Evolutionary conservation across 1,139 yeast species (phyloP), one percentile per base, ranked within the genome.

Genomic region (Saccharomyces hybrid): DNA sequence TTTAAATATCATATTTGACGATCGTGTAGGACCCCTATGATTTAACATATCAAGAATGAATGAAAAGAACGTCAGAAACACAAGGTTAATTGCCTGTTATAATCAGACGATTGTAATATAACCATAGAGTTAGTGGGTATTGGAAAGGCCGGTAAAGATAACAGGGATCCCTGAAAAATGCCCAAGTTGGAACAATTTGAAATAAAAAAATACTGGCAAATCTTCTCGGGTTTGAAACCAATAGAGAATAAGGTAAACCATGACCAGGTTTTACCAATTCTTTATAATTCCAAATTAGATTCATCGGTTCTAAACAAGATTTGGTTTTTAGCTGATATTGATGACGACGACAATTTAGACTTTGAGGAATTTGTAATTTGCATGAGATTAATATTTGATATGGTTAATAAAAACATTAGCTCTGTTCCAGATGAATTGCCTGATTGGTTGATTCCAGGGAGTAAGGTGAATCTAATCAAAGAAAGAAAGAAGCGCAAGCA

Each of bases 291-390:
- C 38, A 86, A 90, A 61, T 79, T 93, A 56, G 80, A 82, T 53
- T 90, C 89, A 57, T 78, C 80, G 41, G 83, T 89, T 66, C 77
- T 95, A 60, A 84, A 88, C 49, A 79, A 82, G 68, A 83, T 95
- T 47, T 93, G 99, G 99, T 89, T 88, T 62, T 73, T 93, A 48
- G 86, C 96, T 14, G 99, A 93, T 70, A 89, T 93, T 54, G 99
- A 93, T 71, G 81, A 81, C 55, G 99, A 93, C 71, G 97, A 97
- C 23, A 78, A 78, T 62, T 78, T 93, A 62, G 99, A 95, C 70
- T 93, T 93, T 70, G 99, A 93, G 71, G 99, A 93, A 73, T 93
- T 93, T 71, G 93, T 98, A 69, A 89, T 93, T 59, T 93, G 98
- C 55, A 95, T 93, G 99, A 79, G 97, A 61, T 78, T 93, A 58